Percentiles rank a stretch among this genome's conserved stretches.
phyloP scores from a whole-genome alignment of 2,329 filamentous ascomycete genomes.

The Epichloe gansuensis region DNA sequence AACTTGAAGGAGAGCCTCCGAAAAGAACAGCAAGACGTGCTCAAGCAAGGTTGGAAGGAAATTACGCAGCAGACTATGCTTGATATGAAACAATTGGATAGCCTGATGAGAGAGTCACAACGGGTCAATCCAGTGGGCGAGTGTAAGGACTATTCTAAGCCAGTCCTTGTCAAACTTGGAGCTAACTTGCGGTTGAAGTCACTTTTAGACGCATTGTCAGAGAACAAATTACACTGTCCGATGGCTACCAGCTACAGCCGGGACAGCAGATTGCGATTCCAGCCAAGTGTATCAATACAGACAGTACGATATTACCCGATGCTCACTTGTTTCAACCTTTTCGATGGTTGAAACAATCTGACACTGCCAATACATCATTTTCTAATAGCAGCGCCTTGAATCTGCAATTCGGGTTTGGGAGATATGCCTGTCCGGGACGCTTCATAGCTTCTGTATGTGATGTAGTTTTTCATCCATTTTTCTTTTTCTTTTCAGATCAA shows the following conservation, averaged over 20 bases:
- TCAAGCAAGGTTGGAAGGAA: slow-evolving; percentile 4
- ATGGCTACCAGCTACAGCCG: slow-evolving; percentile 6
- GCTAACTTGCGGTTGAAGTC: slow-evolving; percentile 1
- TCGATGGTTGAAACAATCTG: slow-evolving; percentile 5
- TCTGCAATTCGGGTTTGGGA: slow-evolving; percentile 9
- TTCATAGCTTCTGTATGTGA: slow-evolving; percentile 9
- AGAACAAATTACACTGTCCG: slow-evolving; percentile 7
- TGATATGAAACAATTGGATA: slow-evolving; percentile 11
- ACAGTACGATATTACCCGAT: slow-evolving; percentile 1
- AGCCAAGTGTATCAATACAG: slow-evolving; percentile 7
- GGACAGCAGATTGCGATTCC: slow-evolving; percentile 9
- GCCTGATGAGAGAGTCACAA: slow-evolving; percentile 12
- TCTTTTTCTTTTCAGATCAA: background rate
- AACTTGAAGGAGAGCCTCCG: slow-evolving; percentile 2
- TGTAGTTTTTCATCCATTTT: background rate
- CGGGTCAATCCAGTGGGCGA: slow-evolving; percentile 10
- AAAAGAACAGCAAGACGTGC: slow-evolving; percentile 4
- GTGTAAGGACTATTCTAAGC: slow-evolving; percentile 4
- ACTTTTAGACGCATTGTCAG: slow-evolving; percentile 9
- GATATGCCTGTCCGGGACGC: slow-evolving; percentile 11
- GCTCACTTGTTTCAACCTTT: slow-evolving; percentile 5
- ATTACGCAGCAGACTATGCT: slow-evolving; percentile 10
- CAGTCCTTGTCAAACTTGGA: background rate
- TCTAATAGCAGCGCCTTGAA: slow-evolving; percentile 9
- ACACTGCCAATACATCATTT: slow-evolving; percentile 2